Evolutionary conservation across 2,329 filamentous ascomycete genomes (phyloP), one percentile per base, ranked within the genome.

Genomic region (Cercospora canescens): DNA sequence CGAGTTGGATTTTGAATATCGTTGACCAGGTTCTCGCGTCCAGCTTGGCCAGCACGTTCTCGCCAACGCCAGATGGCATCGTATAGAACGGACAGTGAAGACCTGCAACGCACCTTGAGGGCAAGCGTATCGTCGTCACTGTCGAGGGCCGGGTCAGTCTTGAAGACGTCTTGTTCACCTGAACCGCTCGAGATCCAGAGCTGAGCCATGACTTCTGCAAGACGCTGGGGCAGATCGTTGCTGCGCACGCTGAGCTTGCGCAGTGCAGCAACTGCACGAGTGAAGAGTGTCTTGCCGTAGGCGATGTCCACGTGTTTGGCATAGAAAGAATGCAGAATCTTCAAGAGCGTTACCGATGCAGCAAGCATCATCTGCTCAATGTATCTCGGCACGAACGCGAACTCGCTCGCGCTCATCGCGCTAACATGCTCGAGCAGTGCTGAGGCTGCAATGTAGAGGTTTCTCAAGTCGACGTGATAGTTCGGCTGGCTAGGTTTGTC

Each of bases 1-100:
- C 69, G 67, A 1, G 93, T 96, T 50, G 93, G 92, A 75, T 95
- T 92, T 76, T 94, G 93, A 67, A 93, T 87, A 71, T 91, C 93
- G 80, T 77, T 76, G 41, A 83, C 81, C 50, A 85, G 81, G 63
- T 81, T 81, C 62, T 82, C 80, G 16, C 77, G 76, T 21, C 80
- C 79, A 45, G 79, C 80, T 67, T 80, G 79, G 41, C 83, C 81
- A 39, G 85, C 93, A 76, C 94, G 91, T 76, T 92, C 90, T 71
- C 92, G 86, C 91, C 91, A 95, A 68, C 91, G 86, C 91, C 91
- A 94, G 59, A 93, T 91, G 12, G 90, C 92, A 79, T 95, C 91
- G 74, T 92, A 94, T 1, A 95, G 88, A 14, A 94, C 85, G 76
- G 90, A 93, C 88, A 94, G 92, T 78, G 91, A 94, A 83, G 93